Conservation (phyloP, 306 rosid species). For the Cucurbita argyrosperma region DNA sequence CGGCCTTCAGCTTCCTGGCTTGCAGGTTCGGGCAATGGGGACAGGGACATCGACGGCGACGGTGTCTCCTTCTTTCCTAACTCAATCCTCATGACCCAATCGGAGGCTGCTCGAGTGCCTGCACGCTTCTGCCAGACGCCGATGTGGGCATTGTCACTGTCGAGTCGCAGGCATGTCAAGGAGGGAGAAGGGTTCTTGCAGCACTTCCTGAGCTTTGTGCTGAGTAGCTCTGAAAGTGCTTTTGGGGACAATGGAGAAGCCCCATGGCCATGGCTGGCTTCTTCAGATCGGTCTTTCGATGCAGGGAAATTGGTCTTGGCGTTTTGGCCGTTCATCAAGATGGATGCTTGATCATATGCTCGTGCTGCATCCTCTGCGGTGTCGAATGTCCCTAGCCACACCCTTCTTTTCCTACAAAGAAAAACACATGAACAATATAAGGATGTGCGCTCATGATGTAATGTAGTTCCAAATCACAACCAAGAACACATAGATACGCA, state of each 20-base stretch:
- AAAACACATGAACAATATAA: background rate
- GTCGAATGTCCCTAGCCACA: constrained; percentile 96
- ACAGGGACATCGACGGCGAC: background rate
- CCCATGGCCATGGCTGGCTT: background rate
- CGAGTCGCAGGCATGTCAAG: constrained; percentile 80
- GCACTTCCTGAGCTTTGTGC: constrained; percentile 68
- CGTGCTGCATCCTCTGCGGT: constrained; percentile 97
- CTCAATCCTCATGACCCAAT: constrained; percentile 91
- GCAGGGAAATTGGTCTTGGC: constrained; percentile 85
- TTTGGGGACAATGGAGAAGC: constrained; percentile 17
- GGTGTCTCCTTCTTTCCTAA: constrained; percentile 42
- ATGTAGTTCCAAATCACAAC: background rate
- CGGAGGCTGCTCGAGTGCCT: constrained; percentile 58
- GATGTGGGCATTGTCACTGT: constrained; percentile 80
- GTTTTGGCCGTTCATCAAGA: constrained; percentile 81
- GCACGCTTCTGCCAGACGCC: constrained; percentile 95
- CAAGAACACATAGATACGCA: too few relatives aligned
- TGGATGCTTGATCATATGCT: constrained; percentile 95
- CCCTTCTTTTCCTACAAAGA: constrained; percentile 66
- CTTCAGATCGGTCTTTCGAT: constrained; percentile 12
- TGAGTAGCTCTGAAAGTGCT: constrained; percentile 76
- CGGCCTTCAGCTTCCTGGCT: constrained; percentile 5
- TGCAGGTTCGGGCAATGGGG: background rate
- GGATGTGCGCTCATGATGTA: background rate
- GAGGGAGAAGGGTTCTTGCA: constrained; percentile 91